A percentile compares a stretch with the other conserved stretches of the same genome.
Evolutionary conservation across 768 basidiomycete species (phyloP).

Genomic region (Hysterangium stoloniferum): DNA sequence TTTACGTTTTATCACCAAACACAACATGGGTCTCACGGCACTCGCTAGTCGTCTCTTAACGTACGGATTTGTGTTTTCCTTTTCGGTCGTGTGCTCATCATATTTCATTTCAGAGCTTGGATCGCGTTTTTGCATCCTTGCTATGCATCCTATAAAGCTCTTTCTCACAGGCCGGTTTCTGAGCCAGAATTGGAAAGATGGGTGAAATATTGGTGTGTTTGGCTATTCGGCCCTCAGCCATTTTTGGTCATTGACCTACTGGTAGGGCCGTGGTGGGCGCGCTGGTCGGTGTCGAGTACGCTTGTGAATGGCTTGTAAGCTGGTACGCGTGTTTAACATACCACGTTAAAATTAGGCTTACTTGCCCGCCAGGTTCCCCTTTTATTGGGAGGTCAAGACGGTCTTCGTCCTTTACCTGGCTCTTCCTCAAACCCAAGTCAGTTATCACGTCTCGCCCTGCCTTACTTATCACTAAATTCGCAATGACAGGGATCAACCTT

Average conservation of each 20-base stretch:
- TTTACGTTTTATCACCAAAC: too few relatives aligned
- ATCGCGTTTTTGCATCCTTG: slow-evolving; percentile 60
- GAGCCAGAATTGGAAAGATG: slow-evolving; percentile 50
- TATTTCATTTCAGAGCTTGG: slow-evolving; percentile 45
- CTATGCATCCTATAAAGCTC: slow-evolving; percentile 60
- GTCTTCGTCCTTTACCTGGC: slow-evolving; percentile 58
- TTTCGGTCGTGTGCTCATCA: slow-evolving; percentile 6
- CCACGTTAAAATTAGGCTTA: slow-evolving; percentile 2
- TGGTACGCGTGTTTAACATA: slow-evolving; percentile 37
- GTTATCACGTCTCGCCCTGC: slow-evolving; percentile 12
- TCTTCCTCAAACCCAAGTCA: slow-evolving; percentile 62
- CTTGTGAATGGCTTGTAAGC: slow-evolving; percentile 54
- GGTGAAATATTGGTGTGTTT: slow-evolving; percentile 47
- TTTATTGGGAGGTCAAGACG: slow-evolving; percentile 72
- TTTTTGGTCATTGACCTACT: neutral
- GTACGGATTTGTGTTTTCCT: slow-evolving; percentile 23
- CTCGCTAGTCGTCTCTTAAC: slow-evolving; percentile 42
- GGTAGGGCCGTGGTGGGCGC: slow-evolving; percentile 39
- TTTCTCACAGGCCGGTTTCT: slow-evolving; percentile 42
- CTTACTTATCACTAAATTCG: slow-evolving; percentile 10
- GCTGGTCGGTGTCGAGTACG: slow-evolving; percentile 55
- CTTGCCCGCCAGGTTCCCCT: slow-evolving; percentile 48
- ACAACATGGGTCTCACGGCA: slow-evolving; percentile 38
- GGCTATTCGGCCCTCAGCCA: neutral
- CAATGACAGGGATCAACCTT: slow-evolving; percentile 55